Conservation (phyloP, 306 rosid genomes). For the Trifolium repens region DNA sequence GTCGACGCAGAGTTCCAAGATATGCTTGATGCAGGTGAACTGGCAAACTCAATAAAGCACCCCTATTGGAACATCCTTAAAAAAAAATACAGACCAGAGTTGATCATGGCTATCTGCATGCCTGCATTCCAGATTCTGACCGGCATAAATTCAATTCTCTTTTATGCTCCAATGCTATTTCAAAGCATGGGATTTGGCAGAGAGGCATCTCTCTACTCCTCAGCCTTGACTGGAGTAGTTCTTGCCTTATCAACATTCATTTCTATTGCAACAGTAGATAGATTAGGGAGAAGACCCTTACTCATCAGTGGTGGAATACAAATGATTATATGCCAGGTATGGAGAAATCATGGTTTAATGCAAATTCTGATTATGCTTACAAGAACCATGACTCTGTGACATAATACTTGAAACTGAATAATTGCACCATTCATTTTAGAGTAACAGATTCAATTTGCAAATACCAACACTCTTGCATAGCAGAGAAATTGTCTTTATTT, state of each 20-base stretch:
- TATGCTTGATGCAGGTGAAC: conserved; percentile 78
- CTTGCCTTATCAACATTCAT: conserved; percentile 76
- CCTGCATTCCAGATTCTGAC: conserved; percentile 91
- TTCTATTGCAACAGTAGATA: conserved; percentile 84
- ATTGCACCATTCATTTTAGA: background rate
- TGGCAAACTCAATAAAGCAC: conserved; percentile 66
- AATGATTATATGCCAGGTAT: conserved; percentile 86
- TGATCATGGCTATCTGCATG: conserved; percentile 86
- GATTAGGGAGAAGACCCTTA: conserved; percentile 69
- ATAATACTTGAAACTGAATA: background rate
- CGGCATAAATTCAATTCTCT: conserved; percentile 83
- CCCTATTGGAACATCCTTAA: conserved; percentile 78
- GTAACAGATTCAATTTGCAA: background rate
- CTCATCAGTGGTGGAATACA: conserved; percentile 88
- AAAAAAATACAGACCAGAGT: conserved; percentile 69
- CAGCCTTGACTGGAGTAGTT: conserved; percentile 91
- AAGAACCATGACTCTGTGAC: background rate
- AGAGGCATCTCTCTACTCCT: conserved; percentile 75
- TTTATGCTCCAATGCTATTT: conserved; percentile 86
- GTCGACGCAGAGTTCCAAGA: conserved; percentile 87
- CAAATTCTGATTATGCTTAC: conserved; percentile 20
- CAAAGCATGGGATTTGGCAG: conserved; percentile 88
- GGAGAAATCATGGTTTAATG: background rate
- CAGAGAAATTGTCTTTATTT: background rate
- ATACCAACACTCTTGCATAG: background rate